Conservation (phyloP, 164 flowering plant genomes). For the Vitis riparia region DNA sequence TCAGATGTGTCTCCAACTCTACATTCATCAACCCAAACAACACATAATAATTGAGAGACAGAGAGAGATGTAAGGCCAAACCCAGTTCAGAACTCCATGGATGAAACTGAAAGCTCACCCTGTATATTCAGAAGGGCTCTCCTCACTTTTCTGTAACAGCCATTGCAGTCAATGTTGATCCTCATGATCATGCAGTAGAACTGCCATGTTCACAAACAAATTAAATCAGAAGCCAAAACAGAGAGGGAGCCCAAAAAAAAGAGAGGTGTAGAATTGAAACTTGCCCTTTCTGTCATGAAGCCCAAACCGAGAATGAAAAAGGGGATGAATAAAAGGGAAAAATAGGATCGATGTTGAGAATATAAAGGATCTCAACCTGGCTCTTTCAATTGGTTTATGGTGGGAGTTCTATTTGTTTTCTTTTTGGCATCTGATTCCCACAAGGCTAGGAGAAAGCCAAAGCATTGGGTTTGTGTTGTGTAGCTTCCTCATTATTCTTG, state of each 20-base stretch:
- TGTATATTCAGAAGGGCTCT: conserved; percentile 62
- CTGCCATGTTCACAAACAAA: conserved; percentile 23
- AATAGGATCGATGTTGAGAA: not conserved
- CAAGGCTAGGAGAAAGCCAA: not conserved
- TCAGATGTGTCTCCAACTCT: conserved; percentile 70
- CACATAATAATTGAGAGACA: not conserved
- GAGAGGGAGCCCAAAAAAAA: not conserved
- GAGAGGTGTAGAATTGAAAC: not conserved
- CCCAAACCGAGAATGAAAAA: not conserved
- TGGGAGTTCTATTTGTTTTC: not conserved
- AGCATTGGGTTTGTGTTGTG: not conserved
- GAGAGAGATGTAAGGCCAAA: not conserved
- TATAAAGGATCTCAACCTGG: not conserved
- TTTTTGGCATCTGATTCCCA: conserved; percentile 20
- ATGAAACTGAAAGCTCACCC: conserved; percentile 36
- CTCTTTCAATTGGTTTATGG: not conserved
- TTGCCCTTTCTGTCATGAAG: conserved; percentile 21
- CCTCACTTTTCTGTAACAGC: conserved; percentile 64
- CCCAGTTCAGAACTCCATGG: not conserved
- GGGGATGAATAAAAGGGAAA: conserved; percentile 3
- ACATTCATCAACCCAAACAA: not conserved
- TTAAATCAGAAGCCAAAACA: not conserved
- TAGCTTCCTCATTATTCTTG: conserved; percentile 13
- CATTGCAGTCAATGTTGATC: conserved; percentile 71
- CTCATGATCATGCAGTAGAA: conserved; percentile 71